A percentile compares a stretch with the other conserved stretches of the same genome.
These are phyloP conservation scores for Beauveria brongniartii DNA, from an alignment of 2,329 filamentous ascomycete genomes.

Conservation along the genomic window DNA sequence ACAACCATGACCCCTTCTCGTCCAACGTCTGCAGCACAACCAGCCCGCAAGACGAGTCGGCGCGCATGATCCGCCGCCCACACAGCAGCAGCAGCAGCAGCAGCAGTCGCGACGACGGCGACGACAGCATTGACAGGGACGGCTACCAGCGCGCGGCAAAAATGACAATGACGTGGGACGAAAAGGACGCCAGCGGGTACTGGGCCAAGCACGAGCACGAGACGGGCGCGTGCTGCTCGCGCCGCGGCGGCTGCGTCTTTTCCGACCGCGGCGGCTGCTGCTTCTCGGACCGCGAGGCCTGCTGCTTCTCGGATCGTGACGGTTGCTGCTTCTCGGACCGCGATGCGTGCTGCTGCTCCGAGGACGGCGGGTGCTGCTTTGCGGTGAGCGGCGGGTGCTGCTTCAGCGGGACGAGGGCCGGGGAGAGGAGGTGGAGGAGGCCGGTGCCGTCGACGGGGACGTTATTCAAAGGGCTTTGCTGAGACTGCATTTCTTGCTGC, in stretches of 20 bases:
- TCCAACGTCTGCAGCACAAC: background rate
- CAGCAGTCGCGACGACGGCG: background rate
- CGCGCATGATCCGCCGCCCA: background rate
- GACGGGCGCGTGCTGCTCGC: constrained; percentile 3
- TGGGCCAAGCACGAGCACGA: constrained; percentile 7
- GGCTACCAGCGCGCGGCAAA: constrained; percentile 8
- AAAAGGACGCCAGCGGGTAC: constrained; percentile 10
- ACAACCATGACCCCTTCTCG: background rate
- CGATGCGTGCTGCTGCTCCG: background rate
- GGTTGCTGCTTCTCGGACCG: background rate
- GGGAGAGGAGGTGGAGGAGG: background rate
- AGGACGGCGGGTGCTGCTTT: background rate
- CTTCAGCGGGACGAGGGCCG: background rate
- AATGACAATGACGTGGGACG: constrained; percentile 12
- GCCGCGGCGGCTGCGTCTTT: constrained; percentile 10
- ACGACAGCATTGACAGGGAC: background rate
- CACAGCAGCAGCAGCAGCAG: background rate
- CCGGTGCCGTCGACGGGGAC: background rate
- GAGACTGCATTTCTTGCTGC: background rate
- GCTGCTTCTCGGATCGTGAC: background rate
- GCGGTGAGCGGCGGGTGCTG: background rate
- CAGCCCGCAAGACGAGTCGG: background rate
- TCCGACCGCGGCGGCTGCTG: constrained; percentile 7
- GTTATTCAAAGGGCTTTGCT: background rate
- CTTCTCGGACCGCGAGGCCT: constrained; percentile 2